A percentile compares a stretch with the other conserved stretches of the same genome.
phyloP scores from a whole-genome alignment of 495 filamentous ascomycete species.

The Sphaerosporella brunnea region DNA sequence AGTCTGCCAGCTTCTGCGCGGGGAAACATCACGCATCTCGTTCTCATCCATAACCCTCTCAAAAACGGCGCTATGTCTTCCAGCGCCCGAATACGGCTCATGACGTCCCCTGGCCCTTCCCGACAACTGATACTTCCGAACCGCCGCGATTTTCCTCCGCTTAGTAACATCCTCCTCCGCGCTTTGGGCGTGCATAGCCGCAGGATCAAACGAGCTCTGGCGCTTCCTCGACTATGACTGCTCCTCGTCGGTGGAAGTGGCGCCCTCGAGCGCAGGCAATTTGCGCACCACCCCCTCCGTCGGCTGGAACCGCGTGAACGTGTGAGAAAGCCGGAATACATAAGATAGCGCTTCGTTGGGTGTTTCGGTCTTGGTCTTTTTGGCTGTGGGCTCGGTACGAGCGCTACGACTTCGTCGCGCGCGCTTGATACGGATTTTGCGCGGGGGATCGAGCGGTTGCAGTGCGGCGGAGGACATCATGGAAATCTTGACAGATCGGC shows the following conservation, averaged over 20 bases:
- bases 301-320: too few species aligned
- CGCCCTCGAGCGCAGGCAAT: background rate
- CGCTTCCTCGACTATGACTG: background rate
- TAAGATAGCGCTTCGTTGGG: too few species aligned
- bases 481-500: too few species aligned
- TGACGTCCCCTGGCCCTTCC: background rate
- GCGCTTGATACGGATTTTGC: conserved; percentile 24
- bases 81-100: conserved; percentile 2
- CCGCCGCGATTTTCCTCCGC: background rate
- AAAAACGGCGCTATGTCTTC: background rate
- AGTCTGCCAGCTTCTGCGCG: background rate
- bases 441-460: too few species aligned
- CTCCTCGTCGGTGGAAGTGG: too few species aligned
- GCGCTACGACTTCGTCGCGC: conserved; percentile 19
- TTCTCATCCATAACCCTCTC: background rate
- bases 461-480: too few species aligned
- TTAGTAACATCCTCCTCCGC: background rate
- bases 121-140: conserved; percentile 1
- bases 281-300: too few species aligned
- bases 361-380: conserved; percentile 1
- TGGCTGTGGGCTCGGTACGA: background rate
- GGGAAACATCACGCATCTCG: background rate
- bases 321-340: conserved; percentile 22
- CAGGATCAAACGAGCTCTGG: too few species aligned
- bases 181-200: background rate